phyloP scores from a whole-genome alignment of 225 moss, liverwort and hornwort species.

The Straminergon stramineum region DNA sequence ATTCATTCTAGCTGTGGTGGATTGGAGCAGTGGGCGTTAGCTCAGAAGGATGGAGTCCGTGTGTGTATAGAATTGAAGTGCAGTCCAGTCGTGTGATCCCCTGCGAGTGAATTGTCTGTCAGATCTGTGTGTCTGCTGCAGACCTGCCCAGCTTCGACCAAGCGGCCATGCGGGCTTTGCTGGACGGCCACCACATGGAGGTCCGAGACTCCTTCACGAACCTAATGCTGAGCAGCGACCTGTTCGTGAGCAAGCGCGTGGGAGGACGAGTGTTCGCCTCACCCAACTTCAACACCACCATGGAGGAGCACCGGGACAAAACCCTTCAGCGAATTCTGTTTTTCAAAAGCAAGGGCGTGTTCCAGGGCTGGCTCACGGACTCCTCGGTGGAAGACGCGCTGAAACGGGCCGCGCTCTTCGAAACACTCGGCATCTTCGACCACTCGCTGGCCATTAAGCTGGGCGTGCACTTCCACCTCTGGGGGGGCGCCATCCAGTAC shows the following conservation, averaged over 20 bases:
- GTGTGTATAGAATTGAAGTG: background rate
- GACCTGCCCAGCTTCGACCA: conserved; percentile 53
- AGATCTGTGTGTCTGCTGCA: conserved; percentile 8
- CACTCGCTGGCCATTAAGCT: conserved; percentile 85
- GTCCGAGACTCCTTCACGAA: conserved; percentile 36
- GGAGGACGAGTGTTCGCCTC: conserved; percentile 58
- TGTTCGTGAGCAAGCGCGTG: conserved; percentile 69
- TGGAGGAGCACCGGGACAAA: conserved; percentile 60
- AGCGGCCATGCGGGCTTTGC: conserved; percentile 45
- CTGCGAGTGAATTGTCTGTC: background rate
- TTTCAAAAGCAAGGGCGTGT: conserved; percentile 57
- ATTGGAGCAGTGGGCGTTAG: background rate
- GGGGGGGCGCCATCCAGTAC: conserved; percentile 84
- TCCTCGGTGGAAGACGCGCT: conserved; percentile 33
- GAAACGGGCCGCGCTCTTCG: conserved; percentile 51
- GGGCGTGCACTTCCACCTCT: conserved; percentile 83
- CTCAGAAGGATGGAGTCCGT: background rate
- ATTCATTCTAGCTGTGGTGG: background rate
- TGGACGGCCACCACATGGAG: conserved; percentile 77
- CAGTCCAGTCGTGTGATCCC: background rate
- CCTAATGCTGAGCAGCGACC: conserved; percentile 57
- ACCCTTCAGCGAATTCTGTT: conserved; percentile 69
- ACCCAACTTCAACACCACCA: conserved; percentile 44
- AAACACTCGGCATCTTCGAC: conserved; percentile 64
- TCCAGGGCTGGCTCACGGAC: conserved; percentile 53